Evolutionary conservation across 192 early-diverging fungal species (phyloP).

Genomic region (Helicostylum pulchrum): DNA sequence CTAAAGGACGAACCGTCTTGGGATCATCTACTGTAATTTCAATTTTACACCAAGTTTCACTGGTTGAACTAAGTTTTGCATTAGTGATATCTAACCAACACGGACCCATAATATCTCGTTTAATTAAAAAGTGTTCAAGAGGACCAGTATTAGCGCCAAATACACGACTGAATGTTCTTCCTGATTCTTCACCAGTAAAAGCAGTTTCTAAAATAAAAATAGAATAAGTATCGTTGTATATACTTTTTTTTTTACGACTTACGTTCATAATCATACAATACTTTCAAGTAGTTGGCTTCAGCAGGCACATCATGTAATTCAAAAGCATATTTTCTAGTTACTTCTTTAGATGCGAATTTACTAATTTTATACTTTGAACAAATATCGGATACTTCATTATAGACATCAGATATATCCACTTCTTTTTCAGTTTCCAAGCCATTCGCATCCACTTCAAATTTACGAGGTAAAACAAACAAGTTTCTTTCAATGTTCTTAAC

Average conservation of each 20-base stretch:
- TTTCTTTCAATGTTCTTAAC: slow-evolving; percentile 83
- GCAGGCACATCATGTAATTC: slow-evolving; percentile 78
- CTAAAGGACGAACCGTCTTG: slow-evolving; percentile 59
- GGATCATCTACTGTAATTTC: slow-evolving; percentile 70
- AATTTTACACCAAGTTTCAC: slow-evolving; percentile 82
- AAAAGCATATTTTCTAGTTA: slow-evolving; percentile 88
- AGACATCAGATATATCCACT: slow-evolving; percentile 67
- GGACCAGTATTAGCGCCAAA: slow-evolving; percentile 87
- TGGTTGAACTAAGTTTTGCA: slow-evolving; percentile 45
- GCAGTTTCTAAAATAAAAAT: slow-evolving; percentile 47
- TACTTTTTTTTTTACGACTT: slow-evolving; percentile 10
- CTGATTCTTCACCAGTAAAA: slow-evolving; percentile 54
- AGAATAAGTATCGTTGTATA: neutral
- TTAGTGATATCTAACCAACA: slow-evolving; percentile 82
- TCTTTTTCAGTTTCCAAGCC: slow-evolving; percentile 43
- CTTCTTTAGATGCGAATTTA: slow-evolving; percentile 56
- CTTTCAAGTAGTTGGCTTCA: slow-evolving; percentile 82
- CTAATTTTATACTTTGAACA: slow-evolving; percentile 54
- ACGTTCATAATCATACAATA: slow-evolving; percentile 71
- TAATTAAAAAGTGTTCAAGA: slow-evolving; percentile 91
- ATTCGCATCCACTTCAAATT: slow-evolving; percentile 48
- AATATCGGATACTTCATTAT: slow-evolving; percentile 69
- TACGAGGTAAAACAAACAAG: slow-evolving; percentile 87
- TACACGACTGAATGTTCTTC: slow-evolving; percentile 75
- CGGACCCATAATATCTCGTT: slow-evolving; percentile 95